Percentiles rank a stretch among this genome's conserved stretches.
Conservation (phyloP, 495 filamentous ascomycete species). For the Penicillium coprophilum region DNA sequence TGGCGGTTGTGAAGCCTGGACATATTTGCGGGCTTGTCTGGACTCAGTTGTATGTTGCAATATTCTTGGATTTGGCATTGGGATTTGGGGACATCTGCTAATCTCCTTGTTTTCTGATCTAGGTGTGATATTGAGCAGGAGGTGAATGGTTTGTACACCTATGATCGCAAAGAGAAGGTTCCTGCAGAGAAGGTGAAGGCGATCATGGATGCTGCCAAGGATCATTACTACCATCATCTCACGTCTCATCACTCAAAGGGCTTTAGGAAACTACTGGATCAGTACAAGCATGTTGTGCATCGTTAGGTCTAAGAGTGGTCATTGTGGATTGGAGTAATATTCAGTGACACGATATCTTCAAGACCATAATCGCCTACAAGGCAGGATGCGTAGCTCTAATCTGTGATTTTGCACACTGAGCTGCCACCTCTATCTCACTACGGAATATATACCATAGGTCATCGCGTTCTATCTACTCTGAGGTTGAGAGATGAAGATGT, state of each 20-base stretch:
- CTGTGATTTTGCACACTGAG: background rate
- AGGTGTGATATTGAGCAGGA: constrained; percentile 45
- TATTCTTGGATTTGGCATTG: background rate
- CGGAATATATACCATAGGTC: background rate
- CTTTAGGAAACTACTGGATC: constrained; percentile 24
- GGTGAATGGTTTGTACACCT: constrained; percentile 41
- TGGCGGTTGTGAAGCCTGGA: constrained; percentile 37
- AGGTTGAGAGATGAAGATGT: background rate
- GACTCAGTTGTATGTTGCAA: constrained; percentile 37
- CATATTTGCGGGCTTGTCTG: constrained; percentile 41
- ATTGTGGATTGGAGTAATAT: background rate
- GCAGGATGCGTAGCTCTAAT: background rate
- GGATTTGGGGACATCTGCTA: background rate
- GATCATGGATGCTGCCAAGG: constrained; percentile 39
- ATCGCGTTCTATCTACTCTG: background rate
- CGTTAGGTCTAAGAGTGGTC: background rate
- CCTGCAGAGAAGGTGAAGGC: constrained; percentile 32
- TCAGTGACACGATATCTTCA: background rate
- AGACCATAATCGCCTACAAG: background rate
- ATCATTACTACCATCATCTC: constrained; percentile 35
- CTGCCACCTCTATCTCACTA: background rate
- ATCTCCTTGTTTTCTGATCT: background rate
- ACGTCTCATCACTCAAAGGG: constrained; percentile 23
- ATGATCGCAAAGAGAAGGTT: constrained; percentile 39
- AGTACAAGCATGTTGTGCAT: constrained; percentile 19